A percentile compares a stretch with the other conserved stretches of the same genome.
phyloP scores from a whole-genome alignment of 371 early-diverging fungal species.

The Mortierella sp. region DNA sequence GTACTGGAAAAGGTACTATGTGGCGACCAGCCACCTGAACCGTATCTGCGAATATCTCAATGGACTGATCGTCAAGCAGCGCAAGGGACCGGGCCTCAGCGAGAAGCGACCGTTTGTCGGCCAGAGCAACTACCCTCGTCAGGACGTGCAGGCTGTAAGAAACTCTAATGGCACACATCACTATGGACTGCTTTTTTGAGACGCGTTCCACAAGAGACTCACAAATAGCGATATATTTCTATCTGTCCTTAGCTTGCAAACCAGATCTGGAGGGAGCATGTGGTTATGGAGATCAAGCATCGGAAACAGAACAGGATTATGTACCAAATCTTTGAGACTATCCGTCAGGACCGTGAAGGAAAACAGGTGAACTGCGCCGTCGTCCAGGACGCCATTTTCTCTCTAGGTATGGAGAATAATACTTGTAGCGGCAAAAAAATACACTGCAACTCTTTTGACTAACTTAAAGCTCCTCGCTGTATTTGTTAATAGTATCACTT shows the following conservation, averaged over 20 bases:
- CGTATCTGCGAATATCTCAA: slow-evolving; percentile 83
- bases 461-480: background rate
- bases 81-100: slow-evolving; percentile 39
- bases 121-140: slow-evolving; percentile 68
- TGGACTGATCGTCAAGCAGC: slow-evolving; percentile 59
- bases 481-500: slow-evolving; percentile 64
- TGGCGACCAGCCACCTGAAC: slow-evolving; percentile 74
- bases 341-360: slow-evolving; percentile 80
- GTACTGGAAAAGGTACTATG: slow-evolving; percentile 77
- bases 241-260: slow-evolving; percentile 67
- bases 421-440: background rate
- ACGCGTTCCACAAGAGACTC: too few species aligned
- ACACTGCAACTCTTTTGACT: background rate
- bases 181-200: background rate
- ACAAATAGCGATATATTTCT: background rate
- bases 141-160: slow-evolving; percentile 76
- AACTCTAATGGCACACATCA: background rate
- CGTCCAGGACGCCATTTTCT: slow-evolving; percentile 68
- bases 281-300: slow-evolving; percentile 71
- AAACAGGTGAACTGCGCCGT: slow-evolving; percentile 66
- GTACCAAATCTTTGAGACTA: slow-evolving; percentile 76
- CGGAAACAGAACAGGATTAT: slow-evolving; percentile 74
- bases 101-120: slow-evolving; percentile 59
- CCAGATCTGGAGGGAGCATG: slow-evolving; percentile 78
- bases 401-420: slow-evolving; percentile 58